Evolutionary conservation across 805 yeast species (phyloP).

Genomic region (Yarrowia sp.): DNA sequence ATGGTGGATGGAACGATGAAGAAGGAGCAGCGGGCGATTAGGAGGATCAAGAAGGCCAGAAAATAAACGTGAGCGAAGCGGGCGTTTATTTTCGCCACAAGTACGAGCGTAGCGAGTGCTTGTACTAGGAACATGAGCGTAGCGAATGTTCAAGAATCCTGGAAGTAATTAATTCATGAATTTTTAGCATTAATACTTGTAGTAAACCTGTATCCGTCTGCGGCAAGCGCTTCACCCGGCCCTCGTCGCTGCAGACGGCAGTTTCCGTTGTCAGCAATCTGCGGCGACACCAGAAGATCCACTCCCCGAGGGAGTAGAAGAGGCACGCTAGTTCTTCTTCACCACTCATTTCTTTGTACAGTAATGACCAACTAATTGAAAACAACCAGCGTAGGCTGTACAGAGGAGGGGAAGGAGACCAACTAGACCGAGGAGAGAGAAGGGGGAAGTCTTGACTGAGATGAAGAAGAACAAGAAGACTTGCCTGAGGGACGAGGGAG

Average conservation of each 20-base stretch:
- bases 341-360: constrained; percentile 32
- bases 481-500: no score
- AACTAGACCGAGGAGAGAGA: no score
- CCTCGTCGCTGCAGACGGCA: constrained; percentile 76
- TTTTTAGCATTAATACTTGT: no score
- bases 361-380: constrained; percentile 31
- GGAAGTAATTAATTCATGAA: no score
- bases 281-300: constrained; percentile 81
- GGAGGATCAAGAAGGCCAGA: constrained; percentile 74
- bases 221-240: constrained; percentile 80
- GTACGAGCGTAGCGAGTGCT: no score
- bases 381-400: not conserved
- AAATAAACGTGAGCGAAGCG: not conserved
- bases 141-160: no score
- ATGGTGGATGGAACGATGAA: constrained; percentile 99
- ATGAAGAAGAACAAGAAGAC: no score
- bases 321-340: no score
- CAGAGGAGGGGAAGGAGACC: no score
- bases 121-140: no score
- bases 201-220: constrained; percentile 54
- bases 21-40: constrained; percentile 94
- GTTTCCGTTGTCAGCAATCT: constrained; percentile 83
- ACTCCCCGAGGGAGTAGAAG: constrained; percentile 47
- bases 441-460: no score
- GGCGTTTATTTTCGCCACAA: no score